Percentiles rank a stretch among this genome's conserved stretches.
Conservation (phyloP, 495 filamentous ascomycete genomes). For the Talaromyces proteolyticus region DNA sequence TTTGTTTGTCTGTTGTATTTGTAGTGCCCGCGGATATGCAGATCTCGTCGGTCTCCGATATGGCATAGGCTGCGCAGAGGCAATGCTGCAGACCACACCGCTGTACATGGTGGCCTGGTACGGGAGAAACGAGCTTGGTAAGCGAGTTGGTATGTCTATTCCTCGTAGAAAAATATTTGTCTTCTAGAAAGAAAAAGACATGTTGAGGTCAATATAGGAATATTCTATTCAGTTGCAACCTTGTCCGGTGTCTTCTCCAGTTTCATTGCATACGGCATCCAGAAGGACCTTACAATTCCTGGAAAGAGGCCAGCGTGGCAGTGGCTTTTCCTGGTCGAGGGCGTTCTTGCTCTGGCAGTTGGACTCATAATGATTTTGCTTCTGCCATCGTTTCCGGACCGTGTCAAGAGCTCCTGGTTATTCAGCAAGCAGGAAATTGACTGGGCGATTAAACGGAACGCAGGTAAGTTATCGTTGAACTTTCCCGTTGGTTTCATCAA, state of each 20-base stretch:
- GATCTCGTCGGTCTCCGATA: conserved; percentile 9
- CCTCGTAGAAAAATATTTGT: neutral
- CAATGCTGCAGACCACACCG: neutral
- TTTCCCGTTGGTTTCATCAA: too few relatives aligned
- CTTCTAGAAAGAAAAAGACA: too few relatives aligned
- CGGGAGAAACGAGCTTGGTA: conserved; percentile 2
- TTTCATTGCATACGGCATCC: conserved; percentile 9
- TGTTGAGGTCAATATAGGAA: too few relatives aligned
- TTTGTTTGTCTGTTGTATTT: conserved; percentile 5
- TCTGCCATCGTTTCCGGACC: neutral
- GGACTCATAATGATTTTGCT: neutral
- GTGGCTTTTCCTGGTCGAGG: conserved; percentile 11
- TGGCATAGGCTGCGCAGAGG: conserved; percentile 3
- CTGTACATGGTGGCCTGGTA: conserved; percentile 12
- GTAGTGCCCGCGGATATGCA: conserved; percentile 7
- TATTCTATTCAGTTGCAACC: conserved; percentile 2
- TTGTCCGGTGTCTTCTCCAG: conserved; percentile 12
- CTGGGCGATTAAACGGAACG: too few relatives aligned
- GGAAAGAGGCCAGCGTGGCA: conserved; percentile 8
- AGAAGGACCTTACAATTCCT: conserved; percentile 10
- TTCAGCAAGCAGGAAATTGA: neutral
- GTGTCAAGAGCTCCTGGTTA: neutral
- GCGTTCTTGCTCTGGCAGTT: conserved; percentile 1
- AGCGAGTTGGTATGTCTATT: neutral
- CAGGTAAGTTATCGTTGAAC: too few relatives aligned